A percentile compares a stretch with the other conserved stretches of the same genome.
These are phyloP conservation scores for Curvularia lunata DNA, from an alignment of 2,329 filamentous ascomycete species.

Conservation along the genomic window DNA sequence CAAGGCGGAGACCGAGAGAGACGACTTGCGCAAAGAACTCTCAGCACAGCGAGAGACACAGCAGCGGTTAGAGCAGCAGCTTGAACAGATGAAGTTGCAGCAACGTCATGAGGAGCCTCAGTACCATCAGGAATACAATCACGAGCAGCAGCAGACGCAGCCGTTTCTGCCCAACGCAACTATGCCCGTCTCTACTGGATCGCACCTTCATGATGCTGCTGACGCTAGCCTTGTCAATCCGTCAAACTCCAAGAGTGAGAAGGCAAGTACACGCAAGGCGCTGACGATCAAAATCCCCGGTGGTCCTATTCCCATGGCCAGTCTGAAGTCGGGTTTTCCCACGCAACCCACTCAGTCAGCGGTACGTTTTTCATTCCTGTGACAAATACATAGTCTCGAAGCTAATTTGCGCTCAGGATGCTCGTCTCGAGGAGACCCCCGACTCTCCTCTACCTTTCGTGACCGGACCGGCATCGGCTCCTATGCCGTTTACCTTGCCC, in stretches of 20 bases:
- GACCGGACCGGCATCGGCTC: too few species aligned
- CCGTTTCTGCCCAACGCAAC: neutral
- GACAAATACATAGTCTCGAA: neutral
- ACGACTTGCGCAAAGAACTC: constrained; percentile 50
- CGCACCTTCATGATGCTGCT: too few species aligned
- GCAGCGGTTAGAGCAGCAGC: too few species aligned
- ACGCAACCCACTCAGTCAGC: constrained; percentile 13
- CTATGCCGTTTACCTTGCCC: too few species aligned
- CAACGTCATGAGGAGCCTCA: too few species aligned
- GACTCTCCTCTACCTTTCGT: too few species aligned
- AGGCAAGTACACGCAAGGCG: constrained; percentile 16
- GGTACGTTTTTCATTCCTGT: constrained; percentile 13
- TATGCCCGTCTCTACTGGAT: too few species aligned
- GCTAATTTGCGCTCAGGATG: neutral
- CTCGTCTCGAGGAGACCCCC: too few species aligned
- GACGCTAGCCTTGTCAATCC: constrained; percentile 5
- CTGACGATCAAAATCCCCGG: constrained; percentile 20
- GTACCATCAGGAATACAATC: too few species aligned
- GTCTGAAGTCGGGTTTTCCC: constrained; percentile 3
- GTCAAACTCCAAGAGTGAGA: neutral
- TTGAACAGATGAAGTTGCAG: too few species aligned
- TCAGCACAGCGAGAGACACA: neutral
- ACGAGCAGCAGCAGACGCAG: too few species aligned
- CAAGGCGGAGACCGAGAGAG: constrained; percentile 79
- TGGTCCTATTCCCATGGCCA: neutral